A percentile compares a stretch with the other conserved stretches of the same genome.
Conservation (phyloP, 2,329 filamentous ascomycete species). For the Aspergillus fumigatiaffinis region DNA sequence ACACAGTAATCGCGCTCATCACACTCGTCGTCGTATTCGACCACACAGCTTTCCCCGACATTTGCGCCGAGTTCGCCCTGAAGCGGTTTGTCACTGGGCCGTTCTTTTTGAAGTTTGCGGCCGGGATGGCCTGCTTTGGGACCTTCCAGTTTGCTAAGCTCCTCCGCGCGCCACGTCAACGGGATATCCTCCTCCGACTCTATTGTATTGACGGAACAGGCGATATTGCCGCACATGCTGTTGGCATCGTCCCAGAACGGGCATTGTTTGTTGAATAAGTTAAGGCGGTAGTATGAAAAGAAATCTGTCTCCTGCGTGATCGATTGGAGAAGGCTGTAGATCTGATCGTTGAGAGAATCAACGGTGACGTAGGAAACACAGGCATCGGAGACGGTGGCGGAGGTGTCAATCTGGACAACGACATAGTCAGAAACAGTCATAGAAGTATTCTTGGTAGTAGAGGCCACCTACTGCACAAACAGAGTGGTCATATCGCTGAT, state of each 20-base stretch:
- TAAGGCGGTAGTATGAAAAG: conserved; percentile 95
- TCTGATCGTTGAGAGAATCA: conserved; percentile 72
- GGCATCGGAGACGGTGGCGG: conserved; percentile 85
- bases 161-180: conserved; percentile 82
- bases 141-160: conserved; percentile 87
- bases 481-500: conserved; percentile 35
- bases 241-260: conserved; percentile 94
- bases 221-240: conserved; percentile 94
- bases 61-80: conserved; percentile 77
- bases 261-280: conserved; percentile 89
- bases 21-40: conserved; percentile 96
- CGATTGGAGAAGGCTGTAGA: conserved; percentile 73
- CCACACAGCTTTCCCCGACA: conserved; percentile 91
- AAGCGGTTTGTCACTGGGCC: conserved; percentile 66
- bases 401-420: conserved; percentile 69
- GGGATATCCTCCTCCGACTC: conserved; percentile 96
- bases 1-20: conserved; percentile 97
- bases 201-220: conserved; percentile 89
- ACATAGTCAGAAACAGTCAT: conserved; percentile 16
- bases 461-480: conserved; percentile 53
- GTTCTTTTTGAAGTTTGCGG: conserved; percentile 66
- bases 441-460: not conserved
- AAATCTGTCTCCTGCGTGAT: conserved; percentile 89
- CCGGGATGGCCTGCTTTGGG: conserved; percentile 87
- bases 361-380: conserved; percentile 91